A percentile compares a stretch with the other conserved stretches of the same genome.
phyloP scores from a whole-genome alignment of 164 flowering plant genomes.

The Saururus chinensis region DNA sequence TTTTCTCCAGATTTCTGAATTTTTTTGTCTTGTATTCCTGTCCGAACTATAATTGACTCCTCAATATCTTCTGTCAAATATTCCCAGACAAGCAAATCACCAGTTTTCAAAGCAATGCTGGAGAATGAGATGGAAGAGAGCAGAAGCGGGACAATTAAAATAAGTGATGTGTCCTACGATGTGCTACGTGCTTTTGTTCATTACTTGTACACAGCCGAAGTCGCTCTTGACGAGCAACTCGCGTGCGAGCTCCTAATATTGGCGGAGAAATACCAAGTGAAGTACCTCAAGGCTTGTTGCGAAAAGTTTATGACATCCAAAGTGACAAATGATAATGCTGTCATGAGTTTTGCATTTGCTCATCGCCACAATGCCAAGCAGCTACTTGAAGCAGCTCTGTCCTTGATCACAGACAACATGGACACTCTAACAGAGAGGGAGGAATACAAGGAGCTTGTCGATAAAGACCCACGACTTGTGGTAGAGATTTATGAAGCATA shows the following conservation, averaged over 20 bases:
- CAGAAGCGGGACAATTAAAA: slow-evolving; percentile 67
- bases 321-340: slow-evolving; percentile 57
- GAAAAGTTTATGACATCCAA: slow-evolving; percentile 68
- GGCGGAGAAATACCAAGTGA: slow-evolving; percentile 86
- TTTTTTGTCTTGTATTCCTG: neutral
- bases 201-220: slow-evolving; percentile 80
- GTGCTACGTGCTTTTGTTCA: slow-evolving; percentile 61
- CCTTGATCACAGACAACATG: slow-evolving; percentile 65
- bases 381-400: slow-evolving; percentile 51
- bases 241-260: slow-evolving; percentile 64
- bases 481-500: slow-evolving; percentile 81
- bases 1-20: neutral
- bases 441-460: slow-evolving; percentile 71
- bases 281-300: slow-evolving; percentile 65
- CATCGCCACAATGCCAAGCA: slow-evolving; percentile 70
- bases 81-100: slow-evolving; percentile 67
- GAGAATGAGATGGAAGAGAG: slow-evolving; percentile 90
- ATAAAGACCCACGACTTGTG: slow-evolving; percentile 70
- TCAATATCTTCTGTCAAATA: neutral
- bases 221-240: slow-evolving; percentile 59
- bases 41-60: neutral
- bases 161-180: slow-evolving; percentile 60
- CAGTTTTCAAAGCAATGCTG: slow-evolving; percentile 87
- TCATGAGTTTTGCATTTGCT: slow-evolving; percentile 61
- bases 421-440: slow-evolving; percentile 48